Base-by-base conservation (phyloP, 805 yeast genomes). In the Wickerhamomyces subpelliculosus region DNA sequence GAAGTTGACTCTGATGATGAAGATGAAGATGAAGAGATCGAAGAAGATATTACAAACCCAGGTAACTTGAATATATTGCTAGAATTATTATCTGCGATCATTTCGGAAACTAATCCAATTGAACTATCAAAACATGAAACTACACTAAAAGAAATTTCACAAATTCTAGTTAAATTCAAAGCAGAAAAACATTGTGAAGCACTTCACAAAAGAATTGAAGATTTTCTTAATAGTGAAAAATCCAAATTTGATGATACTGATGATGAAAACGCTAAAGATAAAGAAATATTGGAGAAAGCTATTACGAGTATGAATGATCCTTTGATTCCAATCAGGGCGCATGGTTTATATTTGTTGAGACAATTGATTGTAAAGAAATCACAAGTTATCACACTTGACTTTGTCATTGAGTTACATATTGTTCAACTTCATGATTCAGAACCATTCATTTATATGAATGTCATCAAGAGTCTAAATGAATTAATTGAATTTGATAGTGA, bases 391-490 rank as follows among this genome's bases (percentile, higher is more conserved):
- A 52, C 71, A 0, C 35, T 73, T 9, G 74, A 71, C 4, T 71
- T 73, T 37, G 90, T 74, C 0, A 58, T 85, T 22, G 67, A 73
- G 14, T 58, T 86, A 12, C 85, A 84, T 53, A 51, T 84, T 14
- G 61, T 68, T 2, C 85, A 82, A 46, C 59, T 93, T 31, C 70
- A 72, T 34, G 94, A 87, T 47, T 68, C 76, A 0, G 98, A 90
- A 42, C 95, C 98, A 0, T 90, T 79, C 56, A 75, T 93, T 13
- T 93, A 86, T 54, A 57, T 93, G 38, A 90, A 86, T 52, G 83
- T 82, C 1, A 84, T 93, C 44, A 86, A 84, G 51, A 89, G 93
- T 0, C 59, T 93, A 20, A 80, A 78, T 32, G 66, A 72, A 13
- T 57, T 88, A 28, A 56, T 83, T n/a, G 74, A 64, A 27, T 52